Evolutionary conservation across 2,329 filamentous ascomycete genomes (phyloP), one percentile per base, ranked within the genome.

Genomic region (Iodosphaeria phyllophila): DNA sequence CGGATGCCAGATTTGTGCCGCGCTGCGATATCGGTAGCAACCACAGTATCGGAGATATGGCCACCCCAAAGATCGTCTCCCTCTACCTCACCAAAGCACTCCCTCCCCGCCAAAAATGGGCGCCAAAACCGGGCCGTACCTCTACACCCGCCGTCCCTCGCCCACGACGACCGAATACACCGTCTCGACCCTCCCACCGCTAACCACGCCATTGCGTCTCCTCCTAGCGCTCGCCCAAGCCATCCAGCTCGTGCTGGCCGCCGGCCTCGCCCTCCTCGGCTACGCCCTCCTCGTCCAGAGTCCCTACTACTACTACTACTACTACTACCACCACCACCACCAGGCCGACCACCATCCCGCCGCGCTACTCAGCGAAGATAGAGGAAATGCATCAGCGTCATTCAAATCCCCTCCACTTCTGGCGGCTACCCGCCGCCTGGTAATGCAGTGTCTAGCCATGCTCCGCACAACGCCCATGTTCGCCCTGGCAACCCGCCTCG

Each of bases 121-220:
- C n/a, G n/a, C n/a, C n/a, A 64, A 63, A 20, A 65, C 60, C 12
- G 40, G 55, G 1, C 65, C 69, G 7, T 62, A 62, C 36, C 66
- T 80, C 25, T 60, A 56, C 37, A 63, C 64, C 31, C 62, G 69
- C 35, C 65, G 70, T 13, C 77, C 79, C 24, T 84, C 89, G 13
- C 74, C 80, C 23, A 91, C 83, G 3, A 92, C 89, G n/a, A 73
- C 79, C 44, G 76, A 79, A 36, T 95, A 86, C 60, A 91, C 77
- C 16, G 79, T 93, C 28, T 89, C 84, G 18, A 93, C 84, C 29
- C 68, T 71, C 22, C 69, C 77, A 1, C 51, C 54, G 0, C 44
- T 52, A 4, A 62, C 61, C 1, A 31, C 63, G 10, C 39, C 59
- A 3, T 49, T 62, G 5, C 60, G 55, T 20, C 33, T 61, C 17